phyloP scores from a whole-genome alignment of 1,284 basidiomycete genomes.

The Trichosporon asahii region DNA sequence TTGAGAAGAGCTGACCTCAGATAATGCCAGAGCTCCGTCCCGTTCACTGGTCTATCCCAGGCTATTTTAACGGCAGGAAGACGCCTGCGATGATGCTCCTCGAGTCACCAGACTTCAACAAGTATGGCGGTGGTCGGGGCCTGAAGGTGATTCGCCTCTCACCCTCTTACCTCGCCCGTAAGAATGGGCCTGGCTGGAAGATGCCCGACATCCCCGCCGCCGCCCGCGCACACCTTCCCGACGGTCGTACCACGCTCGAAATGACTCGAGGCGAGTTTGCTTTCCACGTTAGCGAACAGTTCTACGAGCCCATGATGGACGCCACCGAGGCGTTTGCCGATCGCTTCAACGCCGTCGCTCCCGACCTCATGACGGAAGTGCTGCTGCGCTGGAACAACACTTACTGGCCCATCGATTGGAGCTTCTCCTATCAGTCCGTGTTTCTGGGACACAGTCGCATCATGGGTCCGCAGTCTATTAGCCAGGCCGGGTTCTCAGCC shows the following conservation, averaged over 20 bases:
- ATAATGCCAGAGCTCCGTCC: not conserved
- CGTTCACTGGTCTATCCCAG: not conserved
- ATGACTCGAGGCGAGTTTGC: not conserved
- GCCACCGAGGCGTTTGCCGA: not conserved
- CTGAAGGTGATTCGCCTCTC: not conserved
- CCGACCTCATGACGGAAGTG: not conserved
- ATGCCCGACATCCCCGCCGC: not conserved
- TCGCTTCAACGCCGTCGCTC: not conserved
- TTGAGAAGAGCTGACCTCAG: not conserved
- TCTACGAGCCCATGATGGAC: not conserved
- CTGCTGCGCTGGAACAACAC: not conserved
- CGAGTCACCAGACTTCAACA: not conserved
- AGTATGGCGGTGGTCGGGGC: not conserved
- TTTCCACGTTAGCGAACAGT: not conserved
- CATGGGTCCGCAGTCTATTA: not conserved
- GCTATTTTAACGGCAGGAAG: not conserved
- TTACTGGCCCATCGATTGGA: not conserved
- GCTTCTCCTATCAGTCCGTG: not conserved
- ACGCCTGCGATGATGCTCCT: not conserved
- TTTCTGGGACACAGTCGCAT: not conserved
- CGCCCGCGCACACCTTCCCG: not conserved
- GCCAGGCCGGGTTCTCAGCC: not conserved
- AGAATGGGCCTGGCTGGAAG: not conserved
- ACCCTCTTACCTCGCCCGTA: not conserved
- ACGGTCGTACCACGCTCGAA: not conserved